phyloP scores from a whole-genome alignment of 352 stramenopile genomes.

The Phytophthora foliorum region DNA sequence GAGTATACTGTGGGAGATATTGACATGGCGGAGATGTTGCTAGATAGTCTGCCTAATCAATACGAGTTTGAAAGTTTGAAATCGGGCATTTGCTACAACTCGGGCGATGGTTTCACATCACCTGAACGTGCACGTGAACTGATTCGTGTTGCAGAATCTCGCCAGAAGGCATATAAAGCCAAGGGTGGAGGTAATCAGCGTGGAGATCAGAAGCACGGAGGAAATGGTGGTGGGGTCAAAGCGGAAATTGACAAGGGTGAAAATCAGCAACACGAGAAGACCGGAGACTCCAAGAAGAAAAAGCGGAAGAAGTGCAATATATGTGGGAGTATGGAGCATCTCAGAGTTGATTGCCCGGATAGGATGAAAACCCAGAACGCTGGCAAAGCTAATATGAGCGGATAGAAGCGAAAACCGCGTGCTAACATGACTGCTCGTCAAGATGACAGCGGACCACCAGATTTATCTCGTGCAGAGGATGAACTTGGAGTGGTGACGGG shows the following conservation, averaged over 20 bases:
- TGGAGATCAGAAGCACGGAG: too few relatives aligned
- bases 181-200: too few relatives aligned
- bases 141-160: slow-evolving; percentile 17
- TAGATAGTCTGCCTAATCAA: slow-evolving; percentile 5
- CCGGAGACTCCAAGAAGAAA: slow-evolving; percentile 2
- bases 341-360: slow-evolving; percentile 3
- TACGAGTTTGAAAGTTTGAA: slow-evolving; percentile 11
- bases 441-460: too few relatives aligned
- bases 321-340: not conserved
- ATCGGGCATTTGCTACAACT: not conserved
- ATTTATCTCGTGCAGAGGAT: too few relatives aligned
- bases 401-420: too few relatives aligned
- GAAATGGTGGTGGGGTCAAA: too few relatives aligned
- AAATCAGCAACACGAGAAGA: not conserved
- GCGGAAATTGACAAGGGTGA: too few relatives aligned
- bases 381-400: too few relatives aligned
- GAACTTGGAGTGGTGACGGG: too few relatives aligned
- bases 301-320: not conserved
- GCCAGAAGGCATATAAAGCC: slow-evolving; percentile 5
- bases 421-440: too few relatives aligned
- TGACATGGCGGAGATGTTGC: slow-evolving; percentile 16
- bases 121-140: not conserved
- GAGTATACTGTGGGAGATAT: slow-evolving; percentile 9
- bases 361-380: not conserved
- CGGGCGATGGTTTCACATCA: not conserved